Conservation (phyloP, 306 rosid species). For the Morella rubra region DNA sequence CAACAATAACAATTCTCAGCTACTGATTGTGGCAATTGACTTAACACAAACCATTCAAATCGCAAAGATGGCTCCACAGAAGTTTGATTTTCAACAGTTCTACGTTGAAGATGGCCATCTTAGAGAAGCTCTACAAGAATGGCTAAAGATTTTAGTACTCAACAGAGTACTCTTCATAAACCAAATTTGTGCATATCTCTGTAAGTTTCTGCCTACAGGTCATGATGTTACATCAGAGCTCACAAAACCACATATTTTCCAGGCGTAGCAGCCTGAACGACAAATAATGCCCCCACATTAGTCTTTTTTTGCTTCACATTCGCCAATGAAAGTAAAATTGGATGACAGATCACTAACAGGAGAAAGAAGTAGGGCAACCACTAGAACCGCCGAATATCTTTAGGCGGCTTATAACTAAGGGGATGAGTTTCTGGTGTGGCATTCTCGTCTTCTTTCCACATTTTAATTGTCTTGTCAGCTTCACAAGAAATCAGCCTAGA, state of each 20-base stretch:
- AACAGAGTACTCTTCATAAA: neutral
- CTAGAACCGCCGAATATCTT: conserved; percentile 85
- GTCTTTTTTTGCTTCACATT: neutral
- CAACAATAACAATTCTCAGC: too few relatives aligned
- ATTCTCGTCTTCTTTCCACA: conserved; percentile 97
- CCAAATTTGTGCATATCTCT: neutral
- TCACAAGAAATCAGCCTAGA: conserved; percentile 84
- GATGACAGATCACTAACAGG: neutral
- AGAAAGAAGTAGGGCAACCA: neutral
- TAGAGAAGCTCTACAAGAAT: neutral
- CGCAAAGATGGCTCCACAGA: too few relatives aligned
- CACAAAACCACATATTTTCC: neutral
- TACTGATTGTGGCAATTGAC: too few relatives aligned
- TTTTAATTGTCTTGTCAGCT: conserved; percentile 95
- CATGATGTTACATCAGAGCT: neutral
- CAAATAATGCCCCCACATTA: neutral
- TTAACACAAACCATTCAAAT: too few relatives aligned
- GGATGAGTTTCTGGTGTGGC: conserved; percentile 96
- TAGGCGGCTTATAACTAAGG: conserved; percentile 84
- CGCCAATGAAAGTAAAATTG: neutral
- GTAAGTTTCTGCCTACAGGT: neutral
- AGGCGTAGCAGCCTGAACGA: neutral
- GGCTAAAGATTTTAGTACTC: neutral
- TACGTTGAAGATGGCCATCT: too few relatives aligned
- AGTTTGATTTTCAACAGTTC: too few relatives aligned